phyloP scores from a whole-genome alignment of 345 rosid genomes.

The Ceriops decandra region DNA sequence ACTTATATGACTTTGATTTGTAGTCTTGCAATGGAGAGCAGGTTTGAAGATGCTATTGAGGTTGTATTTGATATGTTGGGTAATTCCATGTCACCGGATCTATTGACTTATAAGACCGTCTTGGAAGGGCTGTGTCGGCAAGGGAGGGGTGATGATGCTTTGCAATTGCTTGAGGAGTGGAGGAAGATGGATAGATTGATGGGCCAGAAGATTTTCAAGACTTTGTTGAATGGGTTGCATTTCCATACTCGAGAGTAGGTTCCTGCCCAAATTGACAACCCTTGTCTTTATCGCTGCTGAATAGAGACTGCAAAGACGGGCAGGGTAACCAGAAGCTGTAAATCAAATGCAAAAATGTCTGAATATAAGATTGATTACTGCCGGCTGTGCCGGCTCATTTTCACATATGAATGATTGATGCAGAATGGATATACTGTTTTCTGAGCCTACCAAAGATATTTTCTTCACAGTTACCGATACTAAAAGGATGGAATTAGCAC shows the following conservation, averaged over 20 bases:
- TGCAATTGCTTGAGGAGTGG: slow-evolving; percentile 71
- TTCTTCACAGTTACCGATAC: not conserved
- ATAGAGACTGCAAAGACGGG: not conserved
- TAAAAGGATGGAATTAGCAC: not conserved
- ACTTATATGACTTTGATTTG: slow-evolving; percentile 72
- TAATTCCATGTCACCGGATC: slow-evolving; percentile 60
- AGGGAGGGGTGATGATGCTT: slow-evolving; percentile 60
- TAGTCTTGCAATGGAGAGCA: slow-evolving; percentile 62
- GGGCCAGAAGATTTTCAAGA: slow-evolving; percentile 63
- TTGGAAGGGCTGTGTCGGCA: slow-evolving; percentile 69
- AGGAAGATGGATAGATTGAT: slow-evolving; percentile 58
- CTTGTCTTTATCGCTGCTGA: not conserved
- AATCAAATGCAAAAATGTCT: not conserved
- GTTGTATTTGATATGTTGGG: slow-evolving; percentile 59
- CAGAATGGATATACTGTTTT: not conserved
- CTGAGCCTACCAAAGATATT: not conserved
- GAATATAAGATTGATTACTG: not conserved
- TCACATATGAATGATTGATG: not conserved
- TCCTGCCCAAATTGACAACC: not conserved
- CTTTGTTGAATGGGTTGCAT: slow-evolving; percentile 53
- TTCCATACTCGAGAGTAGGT: slow-evolving; percentile 38
- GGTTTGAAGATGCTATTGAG: slow-evolving; percentile 48
- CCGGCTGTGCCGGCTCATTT: not conserved
- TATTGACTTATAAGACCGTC: slow-evolving; percentile 74
- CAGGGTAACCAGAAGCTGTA: not conserved